phyloP scores from a whole-genome alignment of 768 basidiomycete species.

The Rhizopogon sp. region DNA sequence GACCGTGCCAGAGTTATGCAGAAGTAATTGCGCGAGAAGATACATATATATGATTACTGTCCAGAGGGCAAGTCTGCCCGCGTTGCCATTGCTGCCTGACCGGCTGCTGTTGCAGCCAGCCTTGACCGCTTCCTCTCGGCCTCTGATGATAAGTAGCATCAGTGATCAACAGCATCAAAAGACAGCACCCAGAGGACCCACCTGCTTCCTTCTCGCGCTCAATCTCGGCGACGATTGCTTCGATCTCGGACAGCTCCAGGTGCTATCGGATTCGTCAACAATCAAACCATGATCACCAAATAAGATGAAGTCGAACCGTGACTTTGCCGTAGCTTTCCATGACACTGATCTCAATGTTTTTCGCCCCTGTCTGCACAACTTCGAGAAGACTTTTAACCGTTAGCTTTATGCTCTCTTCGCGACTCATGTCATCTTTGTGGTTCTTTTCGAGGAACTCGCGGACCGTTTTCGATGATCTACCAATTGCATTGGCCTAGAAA shows the following conservation, averaged over 20 bases:
- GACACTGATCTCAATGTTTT: slow-evolving; percentile 98
- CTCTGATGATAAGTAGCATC: slow-evolving; percentile 44
- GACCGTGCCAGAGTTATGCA: not conserved
- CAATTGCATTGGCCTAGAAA: slow-evolving; percentile 89
- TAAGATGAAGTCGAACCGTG: slow-evolving; percentile 50
- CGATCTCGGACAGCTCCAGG: slow-evolving; percentile 81
- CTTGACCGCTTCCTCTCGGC: slow-evolving; percentile 91
- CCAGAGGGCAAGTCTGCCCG: slow-evolving; percentile 39
- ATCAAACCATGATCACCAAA: not conserved
- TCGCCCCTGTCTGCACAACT: slow-evolving; percentile 99
- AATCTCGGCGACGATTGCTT: slow-evolving; percentile 87
- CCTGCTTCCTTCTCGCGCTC: slow-evolving; percentile 97
- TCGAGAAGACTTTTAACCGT: slow-evolving; percentile 94
- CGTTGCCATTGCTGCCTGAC: slow-evolving; percentile 81
- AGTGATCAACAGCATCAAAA: not conserved
- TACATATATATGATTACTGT: slow-evolving; percentile 23
- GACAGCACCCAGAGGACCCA: slow-evolving; percentile 26
- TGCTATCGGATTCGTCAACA: not conserved
- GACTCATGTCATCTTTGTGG: slow-evolving; percentile 83
- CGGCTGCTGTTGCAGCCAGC: slow-evolving; percentile 87
- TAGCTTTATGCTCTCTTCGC: slow-evolving; percentile 90
- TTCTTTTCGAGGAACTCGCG: slow-evolving; percentile 99
- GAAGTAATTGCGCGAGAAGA: not conserved
- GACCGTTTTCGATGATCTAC: slow-evolving; percentile 96
- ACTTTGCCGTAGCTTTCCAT: slow-evolving; percentile 96